Percentiles rank a stretch among this genome's conserved stretches.
These are phyloP conservation scores for Pythium periplocum DNA, from an alignment of 352 stramenopile species.

Conservation along the genomic window DNA sequence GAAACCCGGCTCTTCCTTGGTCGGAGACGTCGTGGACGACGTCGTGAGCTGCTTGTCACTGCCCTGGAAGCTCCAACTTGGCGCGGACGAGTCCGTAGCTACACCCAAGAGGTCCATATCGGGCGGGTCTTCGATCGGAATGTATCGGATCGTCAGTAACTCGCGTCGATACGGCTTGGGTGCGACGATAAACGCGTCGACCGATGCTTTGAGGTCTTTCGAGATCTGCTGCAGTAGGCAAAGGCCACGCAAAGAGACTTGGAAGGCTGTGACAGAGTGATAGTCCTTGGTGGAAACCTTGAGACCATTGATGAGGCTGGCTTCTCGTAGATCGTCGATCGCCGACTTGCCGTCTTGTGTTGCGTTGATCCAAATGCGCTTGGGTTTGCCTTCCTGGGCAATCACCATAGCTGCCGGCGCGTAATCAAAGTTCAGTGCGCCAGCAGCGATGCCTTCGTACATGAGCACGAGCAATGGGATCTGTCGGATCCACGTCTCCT, in stretches of 20 bases:
- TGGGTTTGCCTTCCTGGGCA: slow-evolving; percentile 38
- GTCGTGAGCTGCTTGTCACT: slow-evolving; percentile 33
- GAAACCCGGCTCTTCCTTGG: slow-evolving; percentile 17
- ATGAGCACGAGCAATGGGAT: slow-evolving; percentile 90
- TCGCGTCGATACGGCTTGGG: slow-evolving; percentile 50
- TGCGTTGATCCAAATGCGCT: slow-evolving; percentile 64
- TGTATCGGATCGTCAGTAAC: slow-evolving; percentile 54
- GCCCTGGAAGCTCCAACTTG: slow-evolving; percentile 30
- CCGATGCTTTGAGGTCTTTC: slow-evolving; percentile 38
- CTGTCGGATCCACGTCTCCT: slow-evolving; percentile 93
- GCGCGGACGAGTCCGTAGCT: slow-evolving; percentile 10
- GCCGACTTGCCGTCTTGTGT: slow-evolving; percentile 62
- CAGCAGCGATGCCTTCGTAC: slow-evolving; percentile 59
- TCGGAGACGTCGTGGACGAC: background rate
- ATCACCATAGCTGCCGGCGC: slow-evolving; percentile 50
- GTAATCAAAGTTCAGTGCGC: slow-evolving; percentile 60
- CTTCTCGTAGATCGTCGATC: slow-evolving; percentile 55
- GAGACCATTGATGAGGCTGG: slow-evolving; percentile 53
- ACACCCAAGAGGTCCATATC: slow-evolving; percentile 16
- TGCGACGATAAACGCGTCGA: slow-evolving; percentile 55
- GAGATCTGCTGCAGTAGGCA: slow-evolving; percentile 35
- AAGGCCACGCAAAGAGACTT: slow-evolving; percentile 43
- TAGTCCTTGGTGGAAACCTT: slow-evolving; percentile 65
- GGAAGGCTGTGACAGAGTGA: slow-evolving; percentile 57
- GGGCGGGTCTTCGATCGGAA: slow-evolving; percentile 42